These are phyloP conservation scores for Dictyostelium intermedium DNA, from an alignment of 78 protist genomes.

Conservation along the genomic window DNA sequence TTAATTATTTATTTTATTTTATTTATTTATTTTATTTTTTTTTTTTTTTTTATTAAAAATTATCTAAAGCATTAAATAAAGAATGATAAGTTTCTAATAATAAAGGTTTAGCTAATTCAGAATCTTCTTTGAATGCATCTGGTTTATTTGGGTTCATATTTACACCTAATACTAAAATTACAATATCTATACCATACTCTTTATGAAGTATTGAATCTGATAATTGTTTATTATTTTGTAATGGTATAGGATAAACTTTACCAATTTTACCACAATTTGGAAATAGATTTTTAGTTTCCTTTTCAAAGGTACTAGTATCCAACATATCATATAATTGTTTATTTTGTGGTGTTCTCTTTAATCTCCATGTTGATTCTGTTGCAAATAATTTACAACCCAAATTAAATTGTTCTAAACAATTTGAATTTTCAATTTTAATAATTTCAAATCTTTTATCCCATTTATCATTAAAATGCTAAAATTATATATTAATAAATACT, in stretches of 20 bases:
- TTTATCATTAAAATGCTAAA: neutral
- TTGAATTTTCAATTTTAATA: neutral
- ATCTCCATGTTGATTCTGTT: constrained; percentile 61
- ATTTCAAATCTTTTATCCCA: constrained; percentile 69
- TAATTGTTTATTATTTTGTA: neutral
- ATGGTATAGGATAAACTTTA: constrained; percentile 29
- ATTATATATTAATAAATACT: neutral
- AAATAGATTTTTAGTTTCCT: constrained; percentile 10
- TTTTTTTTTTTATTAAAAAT: constrained; percentile 3
- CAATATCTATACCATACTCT: constrained; percentile 38
- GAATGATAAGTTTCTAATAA: constrained; percentile 41
- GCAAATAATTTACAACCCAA: constrained; percentile 33
- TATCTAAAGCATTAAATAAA: constrained; percentile 33
- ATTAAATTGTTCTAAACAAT: neutral
- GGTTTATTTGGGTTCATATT: constrained; percentile 54
- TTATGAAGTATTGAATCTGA: neutral
- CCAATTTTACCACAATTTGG: constrained; percentile 45
- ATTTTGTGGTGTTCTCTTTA: constrained; percentile 57
- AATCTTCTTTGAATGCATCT: neutral
- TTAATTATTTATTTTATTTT: no score
- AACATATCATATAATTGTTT: constrained; percentile 30
- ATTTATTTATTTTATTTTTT: neutral
- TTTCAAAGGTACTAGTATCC: neutral
- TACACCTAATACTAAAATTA: constrained; percentile 38
- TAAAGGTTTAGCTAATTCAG: constrained; percentile 17